These are phyloP conservation scores for Botrytis elliptica DNA, from an alignment of 2,329 filamentous ascomycete species.

Conservation along the genomic window DNA sequence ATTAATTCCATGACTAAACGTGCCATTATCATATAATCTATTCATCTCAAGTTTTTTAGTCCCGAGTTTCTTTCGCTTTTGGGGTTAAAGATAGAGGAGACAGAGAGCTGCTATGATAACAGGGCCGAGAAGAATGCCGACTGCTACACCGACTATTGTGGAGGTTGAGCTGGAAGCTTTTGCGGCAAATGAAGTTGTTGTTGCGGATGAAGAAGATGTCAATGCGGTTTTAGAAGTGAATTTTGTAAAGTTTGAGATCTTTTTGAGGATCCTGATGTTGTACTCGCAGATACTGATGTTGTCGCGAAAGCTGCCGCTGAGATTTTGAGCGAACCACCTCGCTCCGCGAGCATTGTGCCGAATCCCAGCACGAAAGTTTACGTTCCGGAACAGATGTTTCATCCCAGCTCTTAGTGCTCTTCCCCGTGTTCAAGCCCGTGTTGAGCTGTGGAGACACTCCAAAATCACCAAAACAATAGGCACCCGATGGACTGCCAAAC, in stretches of 20 bases:
- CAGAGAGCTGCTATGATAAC: conserved; percentile 5
- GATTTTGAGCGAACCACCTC: neutral
- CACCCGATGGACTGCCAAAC: too few species aligned
- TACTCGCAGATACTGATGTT: neutral
- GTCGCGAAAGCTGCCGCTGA: neutral
- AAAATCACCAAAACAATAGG: too few species aligned
- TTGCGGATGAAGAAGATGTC: neutral
- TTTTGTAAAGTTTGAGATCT: too few species aligned
- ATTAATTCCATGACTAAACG: too few species aligned
- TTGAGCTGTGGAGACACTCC: too few species aligned
- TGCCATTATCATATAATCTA: too few species aligned
- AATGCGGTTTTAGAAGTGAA: neutral
- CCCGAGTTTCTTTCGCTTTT: too few species aligned
- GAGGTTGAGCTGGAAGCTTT: neutral
- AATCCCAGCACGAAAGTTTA: conserved; percentile 21
- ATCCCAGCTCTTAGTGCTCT: too few species aligned
- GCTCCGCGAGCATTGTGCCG: conserved; percentile 25
- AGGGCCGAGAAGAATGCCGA: conserved; percentile 23
- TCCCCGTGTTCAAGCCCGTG: too few species aligned
- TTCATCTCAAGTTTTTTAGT: too few species aligned
- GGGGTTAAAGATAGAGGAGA: too few species aligned
- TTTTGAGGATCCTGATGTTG: neutral
- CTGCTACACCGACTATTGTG: conserved; percentile 23
- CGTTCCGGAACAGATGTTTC: conserved; percentile 3
- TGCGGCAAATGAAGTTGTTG: neutral